These are phyloP conservation scores for Colletotrichum abscissum DNA, from an alignment of 2,329 filamentous ascomycete genomes.

Conservation along the genomic window DNA sequence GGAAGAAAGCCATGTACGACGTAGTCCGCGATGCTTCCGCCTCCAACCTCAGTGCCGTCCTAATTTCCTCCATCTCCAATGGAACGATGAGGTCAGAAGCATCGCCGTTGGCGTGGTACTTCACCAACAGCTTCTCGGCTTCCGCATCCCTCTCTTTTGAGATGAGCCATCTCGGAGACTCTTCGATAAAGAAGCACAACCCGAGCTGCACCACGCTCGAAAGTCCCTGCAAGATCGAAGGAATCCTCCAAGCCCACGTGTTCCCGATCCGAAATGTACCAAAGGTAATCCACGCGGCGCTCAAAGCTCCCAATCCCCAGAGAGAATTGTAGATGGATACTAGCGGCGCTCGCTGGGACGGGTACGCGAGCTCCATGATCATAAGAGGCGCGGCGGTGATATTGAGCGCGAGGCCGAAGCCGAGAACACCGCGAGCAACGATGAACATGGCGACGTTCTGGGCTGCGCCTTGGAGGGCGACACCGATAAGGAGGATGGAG, in stretches of 20 bases:
- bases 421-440: slow-evolving; percentile 52
- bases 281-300: slow-evolving; percentile 37
- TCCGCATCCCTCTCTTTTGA: slow-evolving; percentile 45
- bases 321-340: slow-evolving; percentile 29
- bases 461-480: slow-evolving; percentile 53
- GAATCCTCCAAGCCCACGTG: slow-evolving; percentile 32
- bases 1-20: slow-evolving; percentile 38
- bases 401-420: slow-evolving; percentile 49
- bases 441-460: slow-evolving; percentile 59
- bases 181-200: slow-evolving; percentile 39
- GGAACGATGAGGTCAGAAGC: slow-evolving; percentile 61
- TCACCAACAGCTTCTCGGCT: slow-evolving; percentile 44
- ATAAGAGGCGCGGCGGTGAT: slow-evolving; percentile 36
- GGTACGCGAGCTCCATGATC: slow-evolving; percentile 32
- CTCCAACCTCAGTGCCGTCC: slow-evolving; percentile 30
- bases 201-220: slow-evolving; percentile 27
- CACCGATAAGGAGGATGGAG: slow-evolving; percentile 50
- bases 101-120: slow-evolving; percentile 64
- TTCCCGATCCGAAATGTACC: slow-evolving; percentile 30
- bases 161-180: slow-evolving; percentile 48
- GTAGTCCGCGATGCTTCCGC: slow-evolving; percentile 31
- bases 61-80: slow-evolving; percentile 35
- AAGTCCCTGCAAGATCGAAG: slow-evolving; percentile 23
- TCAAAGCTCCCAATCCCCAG: slow-evolving; percentile 35
- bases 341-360: slow-evolving; percentile 24